Base-by-base conservation (phyloP, 2,329 filamentous ascomycete species). In the Whalleya microplaca region DNA sequence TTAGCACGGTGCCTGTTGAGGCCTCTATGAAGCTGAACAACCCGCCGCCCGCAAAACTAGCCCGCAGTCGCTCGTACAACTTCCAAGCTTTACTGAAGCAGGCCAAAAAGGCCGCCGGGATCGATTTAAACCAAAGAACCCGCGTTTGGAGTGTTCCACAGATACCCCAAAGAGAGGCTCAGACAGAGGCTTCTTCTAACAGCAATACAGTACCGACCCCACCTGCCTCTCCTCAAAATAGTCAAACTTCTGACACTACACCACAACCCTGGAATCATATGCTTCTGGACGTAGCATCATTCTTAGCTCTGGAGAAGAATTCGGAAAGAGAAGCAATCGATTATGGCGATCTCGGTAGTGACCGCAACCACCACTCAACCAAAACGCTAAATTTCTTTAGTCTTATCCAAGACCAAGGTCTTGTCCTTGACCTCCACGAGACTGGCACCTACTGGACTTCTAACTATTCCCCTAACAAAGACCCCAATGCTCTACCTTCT, bases 381-480 rank as follows among this genome's bases (percentile, higher is more conserved):
- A 80, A 85, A 57, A 85, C 84, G 1, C 74, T 97, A 46, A 82
- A 84, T 42, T 76, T 85, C 51, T 82, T 86, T 48, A 87, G 87
- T 1, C 78, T 97, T 20, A 84, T 81, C n/a, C 84, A 85, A 29
- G 87, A 91, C 59, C 86, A 91, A 67, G 85, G 87, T 2, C 81
- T 97, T 48, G 85, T 96, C n/a, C 77, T 98, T 4, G 94, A 98
- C 70, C 92, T 96, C 71, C 81, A 87, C 59, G 79, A 88, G 45
- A 81, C 84, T 12, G 80, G 80, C 18, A 83, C 86, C 47, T 74
- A 75, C 14, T 86, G 79, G 67, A 82, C 90, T 7, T 83, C 82
- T 21, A 85, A 74, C 10, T 80, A 78, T 65, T 71, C 53, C 29
- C 49, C 66, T 19, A 57, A 64, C 18, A 67, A 64, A 47, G 66